Evolutionary conservation across 257 asterid genomes (phyloP), one percentile per base, ranked within the genome.

Genomic region (Euphrasia confusa): DNA sequence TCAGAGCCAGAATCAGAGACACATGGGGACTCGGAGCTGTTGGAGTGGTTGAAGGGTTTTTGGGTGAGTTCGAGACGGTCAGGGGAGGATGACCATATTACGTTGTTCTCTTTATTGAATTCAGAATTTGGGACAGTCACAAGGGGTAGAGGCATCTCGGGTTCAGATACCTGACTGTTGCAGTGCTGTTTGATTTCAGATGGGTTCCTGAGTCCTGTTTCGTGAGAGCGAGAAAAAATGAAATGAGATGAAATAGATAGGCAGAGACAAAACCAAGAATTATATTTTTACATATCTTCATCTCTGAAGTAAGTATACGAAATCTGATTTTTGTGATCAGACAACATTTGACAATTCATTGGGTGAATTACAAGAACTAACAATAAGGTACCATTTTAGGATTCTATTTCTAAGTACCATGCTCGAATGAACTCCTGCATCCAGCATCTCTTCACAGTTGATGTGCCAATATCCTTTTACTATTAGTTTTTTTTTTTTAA

Each of bases 1-100:
- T 84, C 97, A 0, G 99, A 89, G 72, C 97, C 96, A 9, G 97
- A 83, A 72, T 92, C 97, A 0, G 97, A 92, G 53, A 92, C 84
- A 50, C 90, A 76, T 12, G 95, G 95, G 10, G 97, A 92, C 21
- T 84, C 97, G 0, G 97, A 92, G 82, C 96, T 77, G 81, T 89
- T 89, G 13, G 99, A 89, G 32, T 70, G 87, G 70, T 84, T 83
- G 78, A 81, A 84, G 58, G 96, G 94, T 72, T 83, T 86, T 62
- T 86, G 95, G 33, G 93, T 88, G 32, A 91, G 81, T 74, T 91
- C 95, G 35, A 91, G 87, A 50, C 88, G 78, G 63, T 84, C 96
- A 8, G 96, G 88, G 71, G 98, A 81, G 71, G 88, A 76, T 60
- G 98, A 65, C 92, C 94, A 91, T 53, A 77, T 68, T 49, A 85